Conservation (phyloP, 495 filamentous ascomycete genomes). For the Hyaloscypha finlandica region DNA sequence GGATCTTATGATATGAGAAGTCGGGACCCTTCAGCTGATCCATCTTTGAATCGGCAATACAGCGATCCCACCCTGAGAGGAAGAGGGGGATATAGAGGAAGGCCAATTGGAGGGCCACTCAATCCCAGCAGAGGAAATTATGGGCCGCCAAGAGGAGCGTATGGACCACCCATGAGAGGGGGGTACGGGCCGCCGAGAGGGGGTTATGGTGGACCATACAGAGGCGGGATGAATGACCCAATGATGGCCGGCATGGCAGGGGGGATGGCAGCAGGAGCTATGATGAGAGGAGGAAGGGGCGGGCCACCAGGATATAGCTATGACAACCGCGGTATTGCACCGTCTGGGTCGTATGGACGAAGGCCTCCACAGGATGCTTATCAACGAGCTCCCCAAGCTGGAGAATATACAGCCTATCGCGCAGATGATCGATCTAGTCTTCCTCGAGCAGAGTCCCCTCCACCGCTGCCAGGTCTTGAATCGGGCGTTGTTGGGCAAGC, state of each 20-base stretch:
- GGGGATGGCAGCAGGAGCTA: slow-evolving; percentile 37
- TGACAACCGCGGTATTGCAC: slow-evolving; percentile 36
- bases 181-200: slow-evolving; percentile 44
- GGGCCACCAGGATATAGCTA: slow-evolving; percentile 47
- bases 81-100: slow-evolving; percentile 33
- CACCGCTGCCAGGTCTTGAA: slow-evolving; percentile 60
- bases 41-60: slow-evolving; percentile 51
- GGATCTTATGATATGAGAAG: slow-evolving; percentile 22
- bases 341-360: slow-evolving; percentile 29
- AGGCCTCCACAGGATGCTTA: slow-evolving; percentile 20
- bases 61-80: slow-evolving; percentile 61
- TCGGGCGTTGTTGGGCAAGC: slow-evolving; percentile 65
- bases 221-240: slow-evolving; percentile 43
- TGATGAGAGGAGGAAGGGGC: slow-evolving; percentile 28
- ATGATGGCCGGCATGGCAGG: slow-evolving; percentile 27
- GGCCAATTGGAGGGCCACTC: no score
- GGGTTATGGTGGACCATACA: slow-evolving; percentile 37
- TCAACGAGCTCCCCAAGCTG: slow-evolving; percentile 26
- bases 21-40: slow-evolving; percentile 32
- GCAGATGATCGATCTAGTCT: slow-evolving; percentile 40
- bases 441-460: slow-evolving; percentile 61
- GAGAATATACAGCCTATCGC: slow-evolving; percentile 45
- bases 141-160: slow-evolving; percentile 28
- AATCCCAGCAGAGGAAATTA: slow-evolving; percentile 42
- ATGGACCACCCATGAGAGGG: slow-evolving; percentile 26